Conservation (phyloP, 192 early-diverging fungal species). For the Bifiguratus adelaidae region DNA sequence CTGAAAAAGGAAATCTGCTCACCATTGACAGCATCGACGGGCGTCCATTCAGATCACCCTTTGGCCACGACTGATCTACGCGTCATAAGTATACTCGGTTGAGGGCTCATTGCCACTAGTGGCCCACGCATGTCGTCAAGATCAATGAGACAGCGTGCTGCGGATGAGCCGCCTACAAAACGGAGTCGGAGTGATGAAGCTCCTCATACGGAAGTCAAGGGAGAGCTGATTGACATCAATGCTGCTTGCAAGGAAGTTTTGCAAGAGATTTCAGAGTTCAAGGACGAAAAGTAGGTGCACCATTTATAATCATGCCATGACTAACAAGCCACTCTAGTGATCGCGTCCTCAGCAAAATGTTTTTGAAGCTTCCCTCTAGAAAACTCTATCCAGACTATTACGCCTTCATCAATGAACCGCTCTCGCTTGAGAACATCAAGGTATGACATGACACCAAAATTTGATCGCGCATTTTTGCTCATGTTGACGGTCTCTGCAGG, state of each 20-base stretch:
- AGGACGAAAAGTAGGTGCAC: conserved; percentile 9
- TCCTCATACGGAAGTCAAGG: conserved; percentile 4
- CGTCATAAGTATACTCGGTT: too few species aligned
- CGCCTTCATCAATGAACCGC: conserved; percentile 39
- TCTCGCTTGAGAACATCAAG: conserved; percentile 37
- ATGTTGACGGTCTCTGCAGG: conserved; percentile 1
- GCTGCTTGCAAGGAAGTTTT: neutral
- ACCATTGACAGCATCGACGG: too few species aligned
- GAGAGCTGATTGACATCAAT: neutral
- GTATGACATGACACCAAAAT: conserved; percentile 6
- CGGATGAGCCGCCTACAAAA: conserved; percentile 12
- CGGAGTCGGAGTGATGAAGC: too few species aligned
- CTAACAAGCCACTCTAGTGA: conserved; percentile 2
- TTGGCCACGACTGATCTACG: too few species aligned
- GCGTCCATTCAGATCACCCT: too few species aligned
- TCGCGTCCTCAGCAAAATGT: conserved; percentile 14
- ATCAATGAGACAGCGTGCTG: conserved; percentile 9
- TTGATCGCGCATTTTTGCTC: neutral
- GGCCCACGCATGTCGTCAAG: too few species aligned
- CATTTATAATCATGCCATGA: neutral
- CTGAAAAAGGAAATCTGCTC: too few species aligned
- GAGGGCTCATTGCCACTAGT: too few species aligned
- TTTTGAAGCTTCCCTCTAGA: conserved; percentile 25
- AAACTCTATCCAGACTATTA: conserved; percentile 35
- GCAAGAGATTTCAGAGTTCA: conserved; percentile 3